Evolutionary conservation across 805 yeast species (phyloP).

Genomic region (Yarrowia sp.): DNA sequence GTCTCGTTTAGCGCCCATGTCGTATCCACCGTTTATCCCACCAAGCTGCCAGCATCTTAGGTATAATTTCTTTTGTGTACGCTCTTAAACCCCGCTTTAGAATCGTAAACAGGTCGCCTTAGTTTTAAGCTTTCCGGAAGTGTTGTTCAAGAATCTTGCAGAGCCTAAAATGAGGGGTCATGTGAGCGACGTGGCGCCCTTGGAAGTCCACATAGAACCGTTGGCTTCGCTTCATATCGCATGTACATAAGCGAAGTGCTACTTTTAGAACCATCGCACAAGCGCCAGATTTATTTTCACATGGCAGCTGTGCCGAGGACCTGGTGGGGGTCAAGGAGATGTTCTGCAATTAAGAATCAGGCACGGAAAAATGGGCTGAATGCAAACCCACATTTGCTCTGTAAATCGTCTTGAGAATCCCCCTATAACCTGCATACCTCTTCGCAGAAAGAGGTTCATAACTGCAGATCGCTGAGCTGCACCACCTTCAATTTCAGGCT

Average conservation of each 20-base stretch:
- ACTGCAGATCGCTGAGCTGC: neutral
- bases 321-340: no score
- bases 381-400: neutral
- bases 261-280: neutral
- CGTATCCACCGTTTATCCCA: neutral
- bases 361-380: neutral
- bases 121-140: neutral
- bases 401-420: neutral
- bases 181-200: conserved; percentile 17
- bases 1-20: neutral
- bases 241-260: conserved; percentile 15
- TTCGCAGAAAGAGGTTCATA: neutral
- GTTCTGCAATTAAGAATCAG: no score
- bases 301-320: no score
- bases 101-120: neutral
- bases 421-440: neutral
- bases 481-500: neutral
- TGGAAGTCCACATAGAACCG: neutral
- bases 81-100: neutral
- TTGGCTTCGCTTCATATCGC: conserved; percentile 15
- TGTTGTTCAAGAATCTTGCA: neutral
- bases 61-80: neutral
- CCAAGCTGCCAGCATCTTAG: neutral
- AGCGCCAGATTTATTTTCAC: neutral
- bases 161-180: neutral